Conservation (phyloP, 768 basidiomycete species). For the Phlegmacium glaucopus region DNA sequence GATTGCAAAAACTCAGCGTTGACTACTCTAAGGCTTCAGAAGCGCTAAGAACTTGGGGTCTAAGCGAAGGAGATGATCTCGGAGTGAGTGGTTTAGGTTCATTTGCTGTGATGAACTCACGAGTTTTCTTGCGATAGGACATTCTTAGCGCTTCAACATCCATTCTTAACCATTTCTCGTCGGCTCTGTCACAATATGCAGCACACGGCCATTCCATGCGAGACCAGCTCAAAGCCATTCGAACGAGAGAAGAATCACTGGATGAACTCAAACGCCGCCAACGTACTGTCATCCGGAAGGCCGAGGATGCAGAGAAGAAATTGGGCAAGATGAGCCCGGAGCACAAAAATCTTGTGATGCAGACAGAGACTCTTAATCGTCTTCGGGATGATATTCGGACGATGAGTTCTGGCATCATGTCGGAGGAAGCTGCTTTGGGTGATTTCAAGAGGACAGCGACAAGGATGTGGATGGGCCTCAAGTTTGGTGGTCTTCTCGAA, state of each 20-base stretch:
- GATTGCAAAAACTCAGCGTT: constrained; percentile 60
- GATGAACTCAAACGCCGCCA: constrained; percentile 74
- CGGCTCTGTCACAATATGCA: constrained; percentile 67
- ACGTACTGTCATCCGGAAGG: constrained; percentile 60
- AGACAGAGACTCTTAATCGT: constrained; percentile 68
- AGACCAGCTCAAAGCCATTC: constrained; percentile 75
- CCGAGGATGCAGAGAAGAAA: constrained; percentile 85
- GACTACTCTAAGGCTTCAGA: constrained; percentile 73
- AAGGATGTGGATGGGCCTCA: constrained; percentile 71
- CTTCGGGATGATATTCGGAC: constrained; percentile 73
- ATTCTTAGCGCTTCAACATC: constrained; percentile 67
- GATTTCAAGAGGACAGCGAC: constrained; percentile 79
- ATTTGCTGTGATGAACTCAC: constrained; percentile 3
- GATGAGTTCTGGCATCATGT: constrained; percentile 82
- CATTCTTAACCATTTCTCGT: constrained; percentile 63
- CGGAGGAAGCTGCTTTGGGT: constrained; percentile 73
- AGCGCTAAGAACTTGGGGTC: constrained; percentile 68
- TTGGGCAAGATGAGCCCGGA: constrained; percentile 87
- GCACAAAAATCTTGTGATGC: constrained; percentile 75
- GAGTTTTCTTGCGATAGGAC: constrained; percentile 60
- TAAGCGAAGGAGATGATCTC: constrained; percentile 81
- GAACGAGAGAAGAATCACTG: constrained; percentile 79
- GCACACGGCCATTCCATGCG: constrained; percentile 68
- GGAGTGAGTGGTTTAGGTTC: constrained; percentile 56
- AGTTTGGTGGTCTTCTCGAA: constrained; percentile 86